Conservation (phyloP, 306 rosid species). For the Macrotyloma uniflorum region DNA sequence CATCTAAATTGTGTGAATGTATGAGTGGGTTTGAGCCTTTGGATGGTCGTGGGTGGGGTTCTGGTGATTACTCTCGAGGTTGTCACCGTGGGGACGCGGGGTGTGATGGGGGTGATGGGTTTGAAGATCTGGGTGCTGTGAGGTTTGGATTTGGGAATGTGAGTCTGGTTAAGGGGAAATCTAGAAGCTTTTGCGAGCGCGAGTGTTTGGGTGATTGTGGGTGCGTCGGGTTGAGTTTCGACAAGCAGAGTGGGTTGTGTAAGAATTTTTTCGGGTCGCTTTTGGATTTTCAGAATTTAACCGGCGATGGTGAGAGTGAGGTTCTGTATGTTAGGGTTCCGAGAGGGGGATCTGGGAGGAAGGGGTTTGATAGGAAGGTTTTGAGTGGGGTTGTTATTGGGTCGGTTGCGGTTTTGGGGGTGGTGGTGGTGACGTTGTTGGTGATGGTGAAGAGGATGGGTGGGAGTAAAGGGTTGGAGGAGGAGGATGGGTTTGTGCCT, state of each 20-base stretch:
- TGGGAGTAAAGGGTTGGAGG: conserved; percentile 38
- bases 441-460: conserved; percentile 45
- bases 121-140: conserved; percentile 48
- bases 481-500: conserved; percentile 50
- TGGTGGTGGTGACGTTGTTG: conserved; percentile 39
- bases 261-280: conserved; percentile 51
- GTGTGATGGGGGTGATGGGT: conserved; percentile 46
- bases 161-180: neutral
- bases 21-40: conserved; percentile 54
- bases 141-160: conserved; percentile 37
- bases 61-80: conserved; percentile 57
- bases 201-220: conserved; percentile 53
- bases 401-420: conserved; percentile 46
- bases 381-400: conserved; percentile 54
- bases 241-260: conserved; percentile 46
- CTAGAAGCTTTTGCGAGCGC: conserved; percentile 47
- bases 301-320: conserved; percentile 22
- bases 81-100: conserved; percentile 40
- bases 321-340: conserved; percentile 55
- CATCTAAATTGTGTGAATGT: conserved; percentile 48
- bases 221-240: conserved; percentile 58
- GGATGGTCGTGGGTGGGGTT: conserved; percentile 50
- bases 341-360: conserved; percentile 11
- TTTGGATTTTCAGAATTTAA: conserved; percentile 57
- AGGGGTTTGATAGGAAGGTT: conserved; percentile 33